Base-by-base conservation (phyloP, 305 asterid genomes). In the Fraxinus angustifolia region DNA sequence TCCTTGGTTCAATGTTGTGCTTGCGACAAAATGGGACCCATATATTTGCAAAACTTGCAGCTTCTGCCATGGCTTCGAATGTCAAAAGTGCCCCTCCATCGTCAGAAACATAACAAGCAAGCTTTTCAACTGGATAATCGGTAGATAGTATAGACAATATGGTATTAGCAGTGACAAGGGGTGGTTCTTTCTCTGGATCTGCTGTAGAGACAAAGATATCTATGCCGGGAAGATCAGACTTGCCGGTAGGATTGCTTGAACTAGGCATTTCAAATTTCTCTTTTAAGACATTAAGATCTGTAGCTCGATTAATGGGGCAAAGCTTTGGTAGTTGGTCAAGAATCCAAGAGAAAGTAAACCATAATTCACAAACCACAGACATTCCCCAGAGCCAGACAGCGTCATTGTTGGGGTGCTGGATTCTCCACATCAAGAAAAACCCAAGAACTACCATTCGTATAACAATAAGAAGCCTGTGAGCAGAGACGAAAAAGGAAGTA, bases 21-120 rank as follows among this genome's bases (percentile, higher is more conserved):
- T 92, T 92, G 28, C 97, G 91, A 80, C 97, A 92, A 83, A 92
- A 91, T 3, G 97, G 97, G 73, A 92, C 92, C 97, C 97, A 92
- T 62, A 87, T 68, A 71, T 91, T 88, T 14, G 97, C 94, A 30
- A 89, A 92, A 73, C 93, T 90, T 4, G 95, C 94, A 73, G 97
- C 95, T 78, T 92, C 93, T 0, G 96, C 96, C 96, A 92, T 90
- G 82, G 96, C 94, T 80, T 92, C 96, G 68, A 92, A 92, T 11
- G 94, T 92, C 83, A 92, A 80, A 79, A 92, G 96, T n/a, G 96
- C 94, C 45, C 96, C 96, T 78, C 96, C 96, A 45, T 92, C 96
- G 79, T 92, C 96, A 53, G 96, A 92, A 48, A 90, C 92, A 76
- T 92, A 92, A 82, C 97, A 92, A 77, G 97, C 85, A 71, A 92